Evolutionary conservation across 1,284 basidiomycete genomes (phyloP).

Genomic region (Ustilago shanxiensis): DNA sequence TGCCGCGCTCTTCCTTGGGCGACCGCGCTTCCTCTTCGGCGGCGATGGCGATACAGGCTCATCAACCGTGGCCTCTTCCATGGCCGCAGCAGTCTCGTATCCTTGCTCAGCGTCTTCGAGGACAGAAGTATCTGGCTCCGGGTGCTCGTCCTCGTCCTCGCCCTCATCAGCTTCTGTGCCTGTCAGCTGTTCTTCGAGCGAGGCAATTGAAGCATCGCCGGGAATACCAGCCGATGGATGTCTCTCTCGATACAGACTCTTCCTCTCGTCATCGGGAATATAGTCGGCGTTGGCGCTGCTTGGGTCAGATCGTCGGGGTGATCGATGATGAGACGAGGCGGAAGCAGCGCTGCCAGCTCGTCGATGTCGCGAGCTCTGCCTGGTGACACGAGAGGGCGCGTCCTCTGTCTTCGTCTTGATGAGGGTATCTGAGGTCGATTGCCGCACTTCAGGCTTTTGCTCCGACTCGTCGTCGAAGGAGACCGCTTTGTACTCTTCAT

Average conservation of each 20-base stretch:
- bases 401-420: slow-evolving; percentile 3
- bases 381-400: slow-evolving; percentile 18
- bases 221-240: slow-evolving; percentile 15
- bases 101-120: neutral
- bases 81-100: neutral
- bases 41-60: neutral
- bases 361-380: slow-evolving; percentile 19
- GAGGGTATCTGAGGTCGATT: neutral
- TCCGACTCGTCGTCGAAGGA: neutral
- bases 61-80: neutral
- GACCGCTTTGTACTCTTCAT: neutral
- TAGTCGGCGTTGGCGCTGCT: slow-evolving; percentile 42
- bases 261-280: slow-evolving; percentile 43
- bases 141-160: neutral
- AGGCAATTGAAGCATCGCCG: slow-evolving; percentile 37
- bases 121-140: neutral
- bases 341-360: slow-evolving; percentile 29
- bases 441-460: slow-evolving; percentile 4
- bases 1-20: slow-evolving; percentile 21
- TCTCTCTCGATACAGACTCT: slow-evolving; percentile 21
- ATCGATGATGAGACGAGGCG: slow-evolving; percentile 31
- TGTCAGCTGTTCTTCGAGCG: slow-evolving; percentile 27
- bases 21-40: slow-evolving; percentile 22
- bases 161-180: slow-evolving; percentile 7
- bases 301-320: slow-evolving; percentile 38